Evolutionary conservation across 768 basidiomycete species (phyloP).

Genomic region (Kwoniella bestiolae): DNA sequence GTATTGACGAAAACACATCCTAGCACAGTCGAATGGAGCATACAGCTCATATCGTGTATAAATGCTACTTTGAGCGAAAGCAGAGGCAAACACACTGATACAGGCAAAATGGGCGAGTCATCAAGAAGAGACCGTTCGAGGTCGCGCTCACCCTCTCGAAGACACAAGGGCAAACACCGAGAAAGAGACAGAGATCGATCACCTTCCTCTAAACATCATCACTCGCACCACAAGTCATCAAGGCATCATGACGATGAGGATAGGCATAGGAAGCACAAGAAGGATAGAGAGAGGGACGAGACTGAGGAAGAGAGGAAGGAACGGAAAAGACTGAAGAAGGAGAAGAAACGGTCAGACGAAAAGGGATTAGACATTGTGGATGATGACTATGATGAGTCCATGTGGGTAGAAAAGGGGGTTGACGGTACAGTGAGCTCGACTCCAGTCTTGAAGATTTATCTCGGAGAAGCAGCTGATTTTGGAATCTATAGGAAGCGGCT

Average conservation of each 20-base stretch:
- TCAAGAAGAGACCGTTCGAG: slow-evolving; percentile 11
- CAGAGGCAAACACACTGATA: no score
- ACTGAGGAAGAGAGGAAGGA: slow-evolving; percentile 42
- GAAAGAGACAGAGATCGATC: slow-evolving; percentile 7
- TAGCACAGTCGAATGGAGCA: neutral
- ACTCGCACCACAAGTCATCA: slow-evolving; percentile 11
- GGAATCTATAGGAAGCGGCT: slow-evolving; percentile 33
- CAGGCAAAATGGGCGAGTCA: slow-evolving; percentile 23
- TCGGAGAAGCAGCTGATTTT: slow-evolving; percentile 5
- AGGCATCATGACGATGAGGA: slow-evolving; percentile 17
- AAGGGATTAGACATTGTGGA: slow-evolving; percentile 63
- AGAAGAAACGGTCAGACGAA: slow-evolving; percentile 54
- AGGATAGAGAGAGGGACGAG: slow-evolving; percentile 48
- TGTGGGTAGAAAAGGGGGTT: slow-evolving; percentile 61
- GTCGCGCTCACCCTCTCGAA: slow-evolving; percentile 25
- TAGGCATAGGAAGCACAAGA: slow-evolving; percentile 29
- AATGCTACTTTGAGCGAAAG: no score
- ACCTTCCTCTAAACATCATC: slow-evolving; percentile 12
- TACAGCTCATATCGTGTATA: no score
- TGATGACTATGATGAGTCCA: slow-evolving; percentile 72
- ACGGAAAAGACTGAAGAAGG: slow-evolving; percentile 48
- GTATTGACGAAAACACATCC: no score
- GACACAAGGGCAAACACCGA: slow-evolving; percentile 13
- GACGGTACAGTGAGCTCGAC: slow-evolving; percentile 36
- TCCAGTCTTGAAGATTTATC: slow-evolving; percentile 16